Conservation (phyloP, 805 yeast species). For the Metschnikowia matae region DNA sequence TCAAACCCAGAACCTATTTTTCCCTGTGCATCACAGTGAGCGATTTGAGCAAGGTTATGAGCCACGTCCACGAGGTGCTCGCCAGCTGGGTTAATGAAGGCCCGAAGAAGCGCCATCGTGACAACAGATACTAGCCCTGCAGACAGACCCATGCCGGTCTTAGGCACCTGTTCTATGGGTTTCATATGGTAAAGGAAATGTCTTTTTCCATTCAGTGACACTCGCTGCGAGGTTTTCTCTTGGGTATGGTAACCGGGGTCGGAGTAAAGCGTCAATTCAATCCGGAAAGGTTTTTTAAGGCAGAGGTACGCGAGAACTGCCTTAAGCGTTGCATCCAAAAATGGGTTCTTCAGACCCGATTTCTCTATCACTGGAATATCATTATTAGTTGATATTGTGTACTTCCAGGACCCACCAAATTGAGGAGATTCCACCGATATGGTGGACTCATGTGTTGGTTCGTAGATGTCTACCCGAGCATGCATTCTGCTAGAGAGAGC, state of each 20-base stretch:
- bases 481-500: conserved; percentile 91
- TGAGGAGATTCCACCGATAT: conserved; percentile 70
- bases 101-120: conserved; percentile 61
- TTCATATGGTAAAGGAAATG: conserved; percentile 56
- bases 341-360: conserved; percentile 56
- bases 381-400: conserved; percentile 23
- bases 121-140: conserved; percentile 88
- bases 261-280: conserved; percentile 63
- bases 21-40: conserved; percentile 92
- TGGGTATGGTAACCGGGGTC: conserved; percentile 91
- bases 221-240: conserved; percentile 35
- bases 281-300: conserved; percentile 24
- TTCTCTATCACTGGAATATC: conserved; percentile 18
- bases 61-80: conserved; percentile 31
- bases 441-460: conserved; percentile 12
- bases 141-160: conserved; percentile 94
- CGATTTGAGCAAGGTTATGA: conserved; percentile 82
- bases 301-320: conserved; percentile 51
- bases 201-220: conserved; percentile 33
- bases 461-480: conserved; percentile 44
- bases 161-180: conserved; percentile 70
- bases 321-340: conserved; percentile 59
- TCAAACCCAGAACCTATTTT: conserved; percentile 97
- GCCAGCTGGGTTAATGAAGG: conserved; percentile 14
- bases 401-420: conserved; percentile 71